Evolutionary conservation across 768 basidiomycete genomes (phyloP), one percentile per base, ranked within the genome.

Genomic region (Pleurotus tuoliensis): DNA sequence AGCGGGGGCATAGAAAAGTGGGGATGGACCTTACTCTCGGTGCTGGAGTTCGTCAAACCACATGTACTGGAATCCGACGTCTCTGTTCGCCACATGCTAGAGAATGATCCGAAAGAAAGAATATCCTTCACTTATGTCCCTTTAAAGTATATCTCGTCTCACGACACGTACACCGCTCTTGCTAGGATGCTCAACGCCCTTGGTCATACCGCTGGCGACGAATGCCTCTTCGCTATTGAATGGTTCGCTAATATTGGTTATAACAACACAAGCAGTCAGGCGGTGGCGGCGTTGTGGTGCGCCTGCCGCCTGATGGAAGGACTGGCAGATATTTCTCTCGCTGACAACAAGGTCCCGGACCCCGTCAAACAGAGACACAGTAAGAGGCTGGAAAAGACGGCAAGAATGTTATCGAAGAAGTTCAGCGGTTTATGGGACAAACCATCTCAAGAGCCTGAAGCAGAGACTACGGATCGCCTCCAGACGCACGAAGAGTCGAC

Each of bases 1-100:
- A 80, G 74, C 0, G 92, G 93, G 5, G 87, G 90, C 0, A 83
- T 97, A 15, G 93, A 97, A 63, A 86, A 86, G 67, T 98, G 94
- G 96, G 91, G 93, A 3, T 94, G 90, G 88, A 82, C 82, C 47
- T 66, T 99, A 3, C 77, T 98, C 25, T 81, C 83, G 0, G 90
- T 88, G n/a, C 72, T 98, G 39, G 87, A 93, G 61, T 83, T 98
- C 56, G 72, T 68, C 2, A 75, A 76, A 59, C 88, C 80, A n/a
- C 69, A 75, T 6, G 68, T 83, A 49, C 69, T 74, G 5, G 66
- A 81, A 9, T 75, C 81, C 12, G 71, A 74, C 55, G 77, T 84
- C 3, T 68, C 75, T 2, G 80, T 79, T 0, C 83, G 80, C 55
- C 70, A 84, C 18, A 75, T 83, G 69, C 74, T 91, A 9, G 87